Base-by-base conservation (phyloP, 768 basidiomycete genomes). In the Tulasnella calospora region DNA sequence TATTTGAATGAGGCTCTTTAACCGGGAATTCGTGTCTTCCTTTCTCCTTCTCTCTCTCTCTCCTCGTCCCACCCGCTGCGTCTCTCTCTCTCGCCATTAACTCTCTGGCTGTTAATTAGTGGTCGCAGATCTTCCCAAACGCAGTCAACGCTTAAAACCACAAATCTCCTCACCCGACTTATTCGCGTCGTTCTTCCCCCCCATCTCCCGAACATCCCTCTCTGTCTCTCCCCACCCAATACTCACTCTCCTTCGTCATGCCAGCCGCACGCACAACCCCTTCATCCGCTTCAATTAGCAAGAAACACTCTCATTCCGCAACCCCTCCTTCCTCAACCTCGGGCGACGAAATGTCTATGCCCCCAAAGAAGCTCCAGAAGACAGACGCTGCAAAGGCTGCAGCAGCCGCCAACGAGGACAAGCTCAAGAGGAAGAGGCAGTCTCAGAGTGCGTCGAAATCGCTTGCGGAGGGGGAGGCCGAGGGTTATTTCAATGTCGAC, bases 371-470 rank as follows among this genome's bases (percentile, higher is more conserved):
- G 30, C 44, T 73, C 5, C 70, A 72, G 30, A 71, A 78, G 77
- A 51, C 74, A 27, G 74, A 47, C 38, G 27, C 77, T 27, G 70
- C 40, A 51, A 72, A 30, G 33, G 75, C 75, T 23, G 40, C 46
- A 15, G 73, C 44, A n/a, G 40, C 61, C 30, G 44, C 44, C 55
- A 61, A 40, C 46, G 79, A 88, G 85, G 89, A 87, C 86, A 92
- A 90, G 86, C 88, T 87, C 86, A 92, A 92, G 87, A 88, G 91
- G 89, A 93, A 92, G 92, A 90, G 92, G 82, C 93, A 94, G 86
- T 93, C 92, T 76, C 93, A 94, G 84, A 94, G 93, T 93, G 82
- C 79, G 91, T 87, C 40, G 15, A 23, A 1, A 9, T 44, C 13
- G 13, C 6, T 2, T 44, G 41, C 6, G 12, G 41, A 15, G 41